These are phyloP conservation scores for Nakaseomyces glabratus DNA, from an alignment of 1,139 yeast genomes.

Conservation along the genomic window DNA sequence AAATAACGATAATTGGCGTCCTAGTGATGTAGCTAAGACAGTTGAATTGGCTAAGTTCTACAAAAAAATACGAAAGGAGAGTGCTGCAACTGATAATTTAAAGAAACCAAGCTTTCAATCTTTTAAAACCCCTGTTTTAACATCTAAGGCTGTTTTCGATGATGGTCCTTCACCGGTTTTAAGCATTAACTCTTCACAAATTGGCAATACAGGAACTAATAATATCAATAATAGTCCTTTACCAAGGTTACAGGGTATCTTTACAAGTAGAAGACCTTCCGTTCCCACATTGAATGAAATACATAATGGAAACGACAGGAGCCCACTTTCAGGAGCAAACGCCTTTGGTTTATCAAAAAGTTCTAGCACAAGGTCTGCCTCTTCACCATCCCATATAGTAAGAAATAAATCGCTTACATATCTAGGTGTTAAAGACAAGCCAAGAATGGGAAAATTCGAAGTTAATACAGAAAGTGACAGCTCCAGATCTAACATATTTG, in stretches of 20 bases:
- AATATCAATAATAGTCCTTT: conserved; percentile 13
- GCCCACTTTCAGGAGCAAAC: not conserved
- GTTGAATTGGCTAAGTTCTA: conserved; percentile 38
- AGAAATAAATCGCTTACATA: conserved; percentile 3
- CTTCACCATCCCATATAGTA: conserved; percentile 4
- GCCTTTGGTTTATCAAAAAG: conserved; percentile 3
- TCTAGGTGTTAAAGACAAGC: conserved; percentile 1
- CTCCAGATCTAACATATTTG: conserved; percentile 3
- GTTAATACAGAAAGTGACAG: not conserved
- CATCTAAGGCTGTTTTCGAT: conserved; percentile 22
- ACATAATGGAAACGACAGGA: not conserved
- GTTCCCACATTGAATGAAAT: conserved; percentile 8
- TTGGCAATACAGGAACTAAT: not conserved
- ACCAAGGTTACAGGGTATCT: conserved; percentile 18
- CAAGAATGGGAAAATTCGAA: conserved; percentile 4
- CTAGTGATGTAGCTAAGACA: conserved; percentile 49
- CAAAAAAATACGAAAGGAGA: conserved; percentile 17
- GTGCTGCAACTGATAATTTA: conserved; percentile 10
- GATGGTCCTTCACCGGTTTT: conserved; percentile 26
- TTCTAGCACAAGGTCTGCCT: not conserved
- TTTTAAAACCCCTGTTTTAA: conserved; percentile 18
- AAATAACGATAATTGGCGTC: conserved; percentile 62
- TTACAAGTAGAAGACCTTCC: conserved; percentile 8
- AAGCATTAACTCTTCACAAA: conserved; percentile 20
- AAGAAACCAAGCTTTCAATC: conserved; percentile 18